These are phyloP conservation scores for Malassezia caprae DNA, from an alignment of 1,284 basidiomycete genomes.

Conservation along the genomic window DNA sequence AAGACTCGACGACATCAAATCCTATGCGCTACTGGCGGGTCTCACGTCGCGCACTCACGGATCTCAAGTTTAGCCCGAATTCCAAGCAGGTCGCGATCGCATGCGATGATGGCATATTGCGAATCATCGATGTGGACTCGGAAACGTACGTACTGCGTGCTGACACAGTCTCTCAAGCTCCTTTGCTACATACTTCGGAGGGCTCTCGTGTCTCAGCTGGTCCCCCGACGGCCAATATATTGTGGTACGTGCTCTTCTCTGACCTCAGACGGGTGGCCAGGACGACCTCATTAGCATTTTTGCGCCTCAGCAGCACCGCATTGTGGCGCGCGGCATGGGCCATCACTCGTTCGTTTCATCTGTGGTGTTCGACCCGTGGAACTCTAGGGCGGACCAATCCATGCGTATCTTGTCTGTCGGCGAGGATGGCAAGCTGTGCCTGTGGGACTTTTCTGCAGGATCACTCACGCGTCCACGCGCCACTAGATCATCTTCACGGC, in stretches of 20 bases:
- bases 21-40: conserved; percentile 39
- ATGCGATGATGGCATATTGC: conserved; percentile 33
- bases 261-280: conserved; percentile 60
- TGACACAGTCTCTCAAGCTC: conserved; percentile 23
- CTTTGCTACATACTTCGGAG: conserved; percentile 42
- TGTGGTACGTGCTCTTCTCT: conserved; percentile 54
- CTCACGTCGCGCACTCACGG: conserved; percentile 23
- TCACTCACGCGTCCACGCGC: conserved; percentile 8
- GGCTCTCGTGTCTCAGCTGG: conserved; percentile 75
- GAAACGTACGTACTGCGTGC: conserved; percentile 18
- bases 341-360: conserved; percentile 86
- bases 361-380: conserved; percentile 71
- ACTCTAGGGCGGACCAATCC: conserved; percentile 54
- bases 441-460: conserved; percentile 35
- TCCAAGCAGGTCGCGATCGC: conserved; percentile 29
- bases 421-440: conserved; percentile 38
- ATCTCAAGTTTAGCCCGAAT: conserved; percentile 41
- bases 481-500: not conserved
- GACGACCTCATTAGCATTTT: conserved; percentile 74
- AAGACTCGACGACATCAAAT: conserved; percentile 13
- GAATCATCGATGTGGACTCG: conserved; percentile 32
- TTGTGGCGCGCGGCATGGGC: conserved; percentile 92
- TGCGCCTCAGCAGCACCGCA: conserved; percentile 44
- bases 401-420: conserved; percentile 40
- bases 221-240: conserved; percentile 89